A percentile compares a stretch with the other conserved stretches of the same genome.
phyloP scores from a whole-genome alignment of 2,329 filamentous ascomycete genomes.

The Arachnomyces sp. region DNA sequence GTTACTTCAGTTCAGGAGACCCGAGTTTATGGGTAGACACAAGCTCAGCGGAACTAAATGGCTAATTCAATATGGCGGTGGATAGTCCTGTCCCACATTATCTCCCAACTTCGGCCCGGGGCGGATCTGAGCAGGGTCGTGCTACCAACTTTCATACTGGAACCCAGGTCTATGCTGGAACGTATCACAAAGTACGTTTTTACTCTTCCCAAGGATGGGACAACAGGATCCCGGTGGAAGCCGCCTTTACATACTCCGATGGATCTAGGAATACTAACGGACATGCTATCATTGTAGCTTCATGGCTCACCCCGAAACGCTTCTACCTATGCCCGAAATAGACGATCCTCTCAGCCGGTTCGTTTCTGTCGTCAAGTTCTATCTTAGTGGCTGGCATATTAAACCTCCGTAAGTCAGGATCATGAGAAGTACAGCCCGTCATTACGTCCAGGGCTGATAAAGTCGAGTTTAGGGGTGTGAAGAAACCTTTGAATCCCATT shows the following conservation, averaged over 20 bases:
- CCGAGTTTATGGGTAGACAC: background rate
- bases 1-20: slow-evolving; percentile 6
- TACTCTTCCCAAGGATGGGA: slow-evolving; percentile 3
- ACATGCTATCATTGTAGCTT: slow-evolving; percentile 54
- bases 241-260: background rate
- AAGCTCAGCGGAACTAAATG: slow-evolving; percentile 8
- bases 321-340: slow-evolving; percentile 77
- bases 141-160: slow-evolving; percentile 93
- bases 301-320: slow-evolving; percentile 97
- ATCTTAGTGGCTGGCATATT: slow-evolving; percentile 97
- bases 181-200: slow-evolving; percentile 88
- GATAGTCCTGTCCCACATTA: slow-evolving; percentile 89
- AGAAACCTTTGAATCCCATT: slow-evolving; percentile 95
- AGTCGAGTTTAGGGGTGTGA: slow-evolving; percentile 64
- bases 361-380: slow-evolving; percentile 94
- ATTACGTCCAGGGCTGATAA: background rate
- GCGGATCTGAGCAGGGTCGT: slow-evolving; percentile 92
- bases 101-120: slow-evolving; percentile 89
- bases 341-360: slow-evolving; percentile 87
- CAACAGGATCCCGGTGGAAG: background rate
- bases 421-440: background rate
- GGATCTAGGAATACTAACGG: slow-evolving; percentile 11
- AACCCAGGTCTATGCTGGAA: slow-evolving; percentile 96
- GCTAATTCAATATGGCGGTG: slow-evolving; percentile 3
- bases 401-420: slow-evolving; percentile 70